phyloP scores from a whole-genome alignment of 768 basidiomycete genomes.

The Glaciozyma martinii region DNA sequence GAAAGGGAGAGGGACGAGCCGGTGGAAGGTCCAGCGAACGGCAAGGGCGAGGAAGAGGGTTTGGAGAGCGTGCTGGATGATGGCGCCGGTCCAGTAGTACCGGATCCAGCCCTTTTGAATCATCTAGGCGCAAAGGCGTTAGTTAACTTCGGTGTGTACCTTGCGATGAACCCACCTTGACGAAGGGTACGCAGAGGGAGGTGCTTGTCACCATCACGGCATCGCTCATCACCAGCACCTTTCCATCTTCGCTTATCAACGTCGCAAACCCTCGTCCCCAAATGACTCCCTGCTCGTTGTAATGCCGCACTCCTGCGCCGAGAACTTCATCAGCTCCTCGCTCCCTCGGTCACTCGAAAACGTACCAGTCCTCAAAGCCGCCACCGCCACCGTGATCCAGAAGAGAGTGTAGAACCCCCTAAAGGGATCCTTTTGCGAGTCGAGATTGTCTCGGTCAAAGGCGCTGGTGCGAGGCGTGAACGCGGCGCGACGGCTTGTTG shows the following conservation, averaged over 20 bases:
- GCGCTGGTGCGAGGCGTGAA: too few species aligned
- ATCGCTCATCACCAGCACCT: constrained; percentile 74
- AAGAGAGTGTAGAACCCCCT: too few species aligned
- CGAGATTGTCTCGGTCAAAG: too few species aligned
- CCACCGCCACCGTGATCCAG: too few species aligned
- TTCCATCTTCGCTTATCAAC: constrained; percentile 76
- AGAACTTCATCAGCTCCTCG: too few species aligned
- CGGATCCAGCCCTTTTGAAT: constrained; percentile 67
- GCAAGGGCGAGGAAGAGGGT: constrained; percentile 60
- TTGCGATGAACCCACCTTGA: constrained; percentile 45
- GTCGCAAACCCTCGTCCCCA: constrained; percentile 71
- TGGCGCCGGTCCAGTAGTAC: constrained; percentile 66
- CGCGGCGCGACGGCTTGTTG: too few species aligned
- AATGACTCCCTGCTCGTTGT: constrained; percentile 67
- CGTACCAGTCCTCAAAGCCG: too few species aligned
- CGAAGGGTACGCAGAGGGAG: constrained; percentile 68
- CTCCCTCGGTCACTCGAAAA: too few species aligned
- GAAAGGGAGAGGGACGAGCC: constrained; percentile 43
- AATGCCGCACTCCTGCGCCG: constrained; percentile 36
- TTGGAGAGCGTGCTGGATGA: constrained; percentile 75
- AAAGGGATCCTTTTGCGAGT: too few species aligned
- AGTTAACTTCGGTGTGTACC: too few species aligned
- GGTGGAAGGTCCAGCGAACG: constrained; percentile 82
- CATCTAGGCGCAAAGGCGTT: constrained; percentile 13
- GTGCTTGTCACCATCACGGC: constrained; percentile 69